Base-by-base conservation (phyloP, 495 filamentous ascomycete genomes). In the Cudoniella acicularis region DNA sequence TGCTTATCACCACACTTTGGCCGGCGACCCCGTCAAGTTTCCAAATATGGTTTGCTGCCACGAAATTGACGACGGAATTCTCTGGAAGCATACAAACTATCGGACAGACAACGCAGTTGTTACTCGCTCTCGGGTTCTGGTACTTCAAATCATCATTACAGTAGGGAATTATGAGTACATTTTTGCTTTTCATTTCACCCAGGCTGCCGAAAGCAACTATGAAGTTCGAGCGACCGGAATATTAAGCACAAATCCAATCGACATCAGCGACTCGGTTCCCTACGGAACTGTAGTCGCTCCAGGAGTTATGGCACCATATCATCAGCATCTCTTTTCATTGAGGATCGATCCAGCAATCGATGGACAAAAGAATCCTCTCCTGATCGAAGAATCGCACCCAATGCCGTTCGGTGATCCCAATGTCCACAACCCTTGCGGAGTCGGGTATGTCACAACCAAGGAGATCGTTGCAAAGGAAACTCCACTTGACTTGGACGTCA, bases 111-210 rank as follows among this genome's bases (percentile, higher is more conserved):
- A 78, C 21, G 84, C 83, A 11, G 83, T 82, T 3, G 76, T 87
- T 30, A 78, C 79, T 43, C 79, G 84, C 27, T 79, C 77, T 56
- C 76, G 84, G 16, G 81, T 84, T 60, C 73, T 87, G 17, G 79
- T 86, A 11, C 66, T 87, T 10, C 89, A 92, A 56, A 87, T 86
- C 65, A 89, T 91, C 64, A 83, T 88, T 60, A 91, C 89, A 0
- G 79, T 91, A n/a, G 85, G 84, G 25, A 92, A 92, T 69, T 92
- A 92, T 70, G 89, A 92, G 64, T 92, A 92, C 60, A 86, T 96
- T 49, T 79, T 96, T 55, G 83, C 87, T 11, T 96, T 87, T 69
- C 84, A 89, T 48, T 88, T 96, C 72, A 88, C 91, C 69, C 90
- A 91, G 57, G 88, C 90, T 0, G 92, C 85, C 3, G 89, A 91